Percentiles rank a stretch among this genome's conserved stretches.
Conservation (phyloP, 2,329 filamentous ascomycete genomes). For the Fusarium anthophilum region DNA sequence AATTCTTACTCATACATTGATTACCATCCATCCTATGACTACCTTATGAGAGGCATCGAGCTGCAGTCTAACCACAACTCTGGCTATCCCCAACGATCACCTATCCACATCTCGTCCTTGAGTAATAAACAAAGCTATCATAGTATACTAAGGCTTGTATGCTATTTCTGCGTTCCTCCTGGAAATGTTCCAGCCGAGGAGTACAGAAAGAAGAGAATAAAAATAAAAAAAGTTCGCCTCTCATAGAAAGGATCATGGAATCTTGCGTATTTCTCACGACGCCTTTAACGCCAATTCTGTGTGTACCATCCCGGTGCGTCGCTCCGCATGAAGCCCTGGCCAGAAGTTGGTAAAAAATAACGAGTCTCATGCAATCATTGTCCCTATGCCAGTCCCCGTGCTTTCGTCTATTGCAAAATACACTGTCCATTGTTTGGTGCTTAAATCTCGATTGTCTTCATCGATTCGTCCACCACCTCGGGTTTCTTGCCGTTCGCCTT, state of each 20-base stretch:
- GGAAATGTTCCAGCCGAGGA: neutral
- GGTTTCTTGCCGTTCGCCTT: conserved; percentile 55
- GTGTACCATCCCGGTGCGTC: conserved; percentile 34
- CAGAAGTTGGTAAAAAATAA: conserved; percentile 49
- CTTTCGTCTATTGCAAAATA: conserved; percentile 38
- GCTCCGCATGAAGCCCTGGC: conserved; percentile 43
- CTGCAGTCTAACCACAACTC: conserved; percentile 5
- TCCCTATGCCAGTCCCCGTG: conserved; percentile 40
- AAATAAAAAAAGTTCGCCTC: conserved; percentile 9
- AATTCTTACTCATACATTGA: conserved; percentile 42
- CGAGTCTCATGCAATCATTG: conserved; percentile 43
- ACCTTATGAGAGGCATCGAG: conserved; percentile 14
- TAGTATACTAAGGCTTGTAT: conserved; percentile 34
- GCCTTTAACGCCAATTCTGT: conserved; percentile 42
- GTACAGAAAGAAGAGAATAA: conserved; percentile 17
- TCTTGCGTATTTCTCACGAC: conserved; percentile 41
- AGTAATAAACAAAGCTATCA: conserved; percentile 24
- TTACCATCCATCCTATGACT: conserved; percentile 39
- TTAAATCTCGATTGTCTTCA: conserved; percentile 72
- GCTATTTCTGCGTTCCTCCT: conserved; percentile 19
- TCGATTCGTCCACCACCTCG: conserved; percentile 58
- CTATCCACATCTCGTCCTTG: conserved; percentile 12
- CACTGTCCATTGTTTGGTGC: conserved; percentile 11
- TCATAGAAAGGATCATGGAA: conserved; percentile 32
- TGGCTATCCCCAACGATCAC: conserved; percentile 2